Percentiles rank a stretch among this genome's conserved stretches.
Conservation (phyloP, 2,329 filamentous ascomycete genomes). For the Calonectria leucothoes region DNA sequence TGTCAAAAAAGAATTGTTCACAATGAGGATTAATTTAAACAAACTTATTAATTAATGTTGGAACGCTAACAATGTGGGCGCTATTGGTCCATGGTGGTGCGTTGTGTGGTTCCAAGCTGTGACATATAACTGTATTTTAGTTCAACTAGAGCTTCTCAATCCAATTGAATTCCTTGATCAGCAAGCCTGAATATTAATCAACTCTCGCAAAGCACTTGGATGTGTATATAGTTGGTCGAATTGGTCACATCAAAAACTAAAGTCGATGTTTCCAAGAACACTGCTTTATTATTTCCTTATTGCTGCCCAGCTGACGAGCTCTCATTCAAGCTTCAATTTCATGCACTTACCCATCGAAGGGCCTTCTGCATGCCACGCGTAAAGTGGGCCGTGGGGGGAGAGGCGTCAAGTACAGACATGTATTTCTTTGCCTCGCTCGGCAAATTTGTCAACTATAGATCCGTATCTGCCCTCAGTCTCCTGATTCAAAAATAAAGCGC, state of each 20-base stretch:
- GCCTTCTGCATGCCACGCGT: conserved; percentile 31
- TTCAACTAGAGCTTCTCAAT: not conserved
- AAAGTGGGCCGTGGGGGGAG: conserved; percentile 28
- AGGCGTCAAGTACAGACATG: conserved; percentile 1
- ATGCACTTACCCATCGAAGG: conserved; percentile 2
- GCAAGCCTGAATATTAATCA: not conserved
- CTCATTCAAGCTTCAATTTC: not conserved
- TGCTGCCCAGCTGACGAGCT: conserved; percentile 2
- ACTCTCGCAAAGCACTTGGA: not conserved
- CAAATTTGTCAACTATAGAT: not conserved
- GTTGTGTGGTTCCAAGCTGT: not conserved
- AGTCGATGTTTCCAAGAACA: conserved; percentile 12
- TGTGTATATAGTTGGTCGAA: not conserved
- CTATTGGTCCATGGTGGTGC: not conserved
- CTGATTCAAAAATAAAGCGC: not conserved
- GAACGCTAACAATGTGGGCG: not conserved
- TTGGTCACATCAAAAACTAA: not conserved
- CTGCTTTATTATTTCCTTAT: not conserved
- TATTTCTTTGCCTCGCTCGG: not conserved
- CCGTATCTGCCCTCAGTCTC: not conserved
- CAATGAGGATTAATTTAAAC: not conserved
- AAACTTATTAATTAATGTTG: not conserved
- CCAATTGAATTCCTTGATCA: not conserved
- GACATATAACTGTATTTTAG: not conserved
- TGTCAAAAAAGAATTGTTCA: not conserved